Percentiles rank a stretch among this genome's conserved stretches.
Conservation (phyloP, 352 stramenopile species). For the Phytophthora pini region DNA sequence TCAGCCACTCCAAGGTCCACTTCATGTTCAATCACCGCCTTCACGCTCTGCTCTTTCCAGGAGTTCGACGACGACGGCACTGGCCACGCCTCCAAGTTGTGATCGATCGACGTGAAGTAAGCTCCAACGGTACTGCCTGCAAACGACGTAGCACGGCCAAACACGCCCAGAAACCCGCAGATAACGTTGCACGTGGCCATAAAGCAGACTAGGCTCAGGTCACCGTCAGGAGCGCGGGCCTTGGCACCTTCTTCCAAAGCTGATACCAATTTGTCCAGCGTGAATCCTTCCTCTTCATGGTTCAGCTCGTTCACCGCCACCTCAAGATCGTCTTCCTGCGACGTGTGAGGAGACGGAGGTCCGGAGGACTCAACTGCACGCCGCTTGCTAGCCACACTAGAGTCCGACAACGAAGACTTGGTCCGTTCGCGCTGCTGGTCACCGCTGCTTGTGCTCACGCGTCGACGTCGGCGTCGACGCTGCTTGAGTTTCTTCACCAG, state of each 20-base stretch:
- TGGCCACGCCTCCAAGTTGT: slow-evolving; percentile 64
- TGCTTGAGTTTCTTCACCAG: slow-evolving; percentile 10
- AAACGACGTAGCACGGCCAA: slow-evolving; percentile 84
- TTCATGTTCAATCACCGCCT: slow-evolving; percentile 66
- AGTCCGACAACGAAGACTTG: slow-evolving; percentile 32
- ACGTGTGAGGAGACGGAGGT: slow-evolving; percentile 35
- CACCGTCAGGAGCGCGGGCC: slow-evolving; percentile 38
- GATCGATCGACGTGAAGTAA: slow-evolving; percentile 77
- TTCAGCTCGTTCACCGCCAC: slow-evolving; percentile 56
- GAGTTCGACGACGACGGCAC: slow-evolving; percentile 23
- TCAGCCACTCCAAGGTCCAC: slow-evolving; percentile 63
- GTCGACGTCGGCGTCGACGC: slow-evolving; percentile 24
- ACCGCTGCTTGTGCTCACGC: slow-evolving; percentile 13
- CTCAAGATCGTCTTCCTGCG: slow-evolving; percentile 64
- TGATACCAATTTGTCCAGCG: slow-evolving; percentile 58
- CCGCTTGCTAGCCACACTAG: slow-evolving; percentile 18
- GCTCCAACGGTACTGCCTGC: slow-evolving; percentile 74
- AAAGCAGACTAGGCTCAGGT: slow-evolving; percentile 59
- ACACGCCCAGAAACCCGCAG: slow-evolving; percentile 77
- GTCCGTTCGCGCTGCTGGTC: slow-evolving; percentile 25
- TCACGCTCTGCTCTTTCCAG: slow-evolving; percentile 69
- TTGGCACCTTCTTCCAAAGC: slow-evolving; percentile 42
- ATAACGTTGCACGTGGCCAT: slow-evolving; percentile 64
- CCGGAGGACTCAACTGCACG: slow-evolving; percentile 19
- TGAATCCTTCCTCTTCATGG: slow-evolving; percentile 39